phyloP scores from a whole-genome alignment of 2,329 filamentous ascomycete species.

The Scedosporium boydii region DNA sequence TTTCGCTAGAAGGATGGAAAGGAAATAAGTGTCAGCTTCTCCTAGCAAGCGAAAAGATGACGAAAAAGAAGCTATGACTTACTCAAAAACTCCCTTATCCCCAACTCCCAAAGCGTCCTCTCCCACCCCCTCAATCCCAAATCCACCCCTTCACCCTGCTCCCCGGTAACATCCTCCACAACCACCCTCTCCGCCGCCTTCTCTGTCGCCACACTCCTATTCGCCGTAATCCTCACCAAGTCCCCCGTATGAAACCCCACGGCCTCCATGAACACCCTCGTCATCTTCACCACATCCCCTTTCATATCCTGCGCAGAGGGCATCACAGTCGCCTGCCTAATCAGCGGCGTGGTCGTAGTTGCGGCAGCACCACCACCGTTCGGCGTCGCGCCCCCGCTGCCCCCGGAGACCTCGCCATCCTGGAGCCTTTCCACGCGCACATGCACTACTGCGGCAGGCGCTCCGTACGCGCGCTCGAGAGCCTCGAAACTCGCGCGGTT shows the following conservation, averaged over 20 bases:
- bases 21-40: background rate
- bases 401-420: background rate
- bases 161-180: slow-evolving; percentile 47
- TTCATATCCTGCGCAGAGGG: slow-evolving; percentile 3
- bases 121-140: slow-evolving; percentile 18
- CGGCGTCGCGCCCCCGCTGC: background rate
- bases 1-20: slow-evolving; percentile 22
- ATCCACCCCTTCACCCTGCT: background rate
- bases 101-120: slow-evolving; percentile 24
- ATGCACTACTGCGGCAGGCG: background rate
- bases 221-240: slow-evolving; percentile 41
- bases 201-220: slow-evolving; percentile 37
- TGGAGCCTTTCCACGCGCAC: slow-evolving; percentile 2
- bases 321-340: slow-evolving; percentile 4
- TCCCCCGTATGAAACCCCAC: slow-evolving; percentile 66
- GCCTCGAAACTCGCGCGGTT: slow-evolving; percentile 1
- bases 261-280: slow-evolving; percentile 62
- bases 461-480: slow-evolving; percentile 3
- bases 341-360: background rate
- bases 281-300: slow-evolving; percentile 53
- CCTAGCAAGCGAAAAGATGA: background rate
- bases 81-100: slow-evolving; percentile 24
- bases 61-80: slow-evolving; percentile 4
- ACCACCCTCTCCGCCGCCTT: slow-evolving; percentile 41
- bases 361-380: background rate